phyloP scores from a whole-genome alignment of 768 basidiomycete species.

The Epithele typhae region DNA sequence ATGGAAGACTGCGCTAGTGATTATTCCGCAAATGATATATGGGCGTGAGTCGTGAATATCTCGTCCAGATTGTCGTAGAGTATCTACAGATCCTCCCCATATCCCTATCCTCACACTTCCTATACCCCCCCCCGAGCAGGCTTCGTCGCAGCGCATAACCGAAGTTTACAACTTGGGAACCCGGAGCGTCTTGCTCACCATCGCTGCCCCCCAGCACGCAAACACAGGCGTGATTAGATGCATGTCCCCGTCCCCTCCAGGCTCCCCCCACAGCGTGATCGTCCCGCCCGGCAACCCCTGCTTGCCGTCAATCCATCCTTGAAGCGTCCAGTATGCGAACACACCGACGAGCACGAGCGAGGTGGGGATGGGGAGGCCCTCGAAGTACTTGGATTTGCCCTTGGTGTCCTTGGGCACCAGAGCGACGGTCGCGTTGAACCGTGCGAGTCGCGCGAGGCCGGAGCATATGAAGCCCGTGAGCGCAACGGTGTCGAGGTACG shows the following conservation, averaged over 20 bases:
- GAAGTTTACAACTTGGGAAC: conserved; percentile 65
- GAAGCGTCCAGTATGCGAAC: conserved; percentile 77
- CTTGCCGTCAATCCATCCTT: conserved; percentile 81
- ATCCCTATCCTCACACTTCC: neutral
- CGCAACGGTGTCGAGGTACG: conserved; percentile 83
- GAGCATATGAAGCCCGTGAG: conserved; percentile 92
- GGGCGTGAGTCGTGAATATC: conserved; percentile 1
- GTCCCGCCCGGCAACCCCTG: conserved; percentile 72
- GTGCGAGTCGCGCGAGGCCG: conserved; percentile 92
- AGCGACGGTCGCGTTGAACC: conserved; percentile 98
- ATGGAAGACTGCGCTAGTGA: neutral
- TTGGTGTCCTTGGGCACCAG: conserved; percentile 80
- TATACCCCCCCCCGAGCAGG: no score
- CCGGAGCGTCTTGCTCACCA: conserved; percentile 96
- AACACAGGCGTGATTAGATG: conserved; percentile 80
- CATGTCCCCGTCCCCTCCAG: conserved; percentile 77
- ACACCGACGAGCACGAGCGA: conserved; percentile 75
- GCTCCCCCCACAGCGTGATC: conserved; percentile 65
- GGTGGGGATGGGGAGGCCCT: conserved; percentile 95
- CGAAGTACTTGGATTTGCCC: conserved; percentile 94
- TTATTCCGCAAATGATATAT: neutral
- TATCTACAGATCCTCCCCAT: neutral
- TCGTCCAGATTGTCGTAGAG: no score
- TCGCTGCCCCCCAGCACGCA: conserved; percentile 85
- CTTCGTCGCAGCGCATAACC: neutral